Evolutionary conservation across 768 basidiomycete genomes (phyloP).

Genomic region (Phylloporus sp.): DNA sequence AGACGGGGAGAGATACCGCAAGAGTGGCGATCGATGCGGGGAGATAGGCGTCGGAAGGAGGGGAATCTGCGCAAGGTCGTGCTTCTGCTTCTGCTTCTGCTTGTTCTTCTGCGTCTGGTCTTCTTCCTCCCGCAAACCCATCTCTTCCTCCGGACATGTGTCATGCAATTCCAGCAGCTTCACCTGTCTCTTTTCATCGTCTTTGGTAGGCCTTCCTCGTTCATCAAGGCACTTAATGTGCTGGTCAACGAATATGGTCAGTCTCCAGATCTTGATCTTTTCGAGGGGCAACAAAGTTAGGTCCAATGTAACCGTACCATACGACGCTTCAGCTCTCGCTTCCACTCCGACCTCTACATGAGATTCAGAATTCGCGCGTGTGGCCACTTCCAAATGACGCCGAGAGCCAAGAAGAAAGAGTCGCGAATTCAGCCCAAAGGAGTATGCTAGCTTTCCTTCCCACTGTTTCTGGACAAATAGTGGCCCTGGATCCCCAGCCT

Average conservation of each 20-base stretch:
- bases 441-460: constrained; percentile 84
- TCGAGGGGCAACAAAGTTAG: constrained; percentile 81
- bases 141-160: constrained; percentile 11
- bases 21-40: constrained; percentile 26
- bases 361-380: neutral
- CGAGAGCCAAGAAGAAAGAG: constrained; percentile 74
- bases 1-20: constrained; percentile 11
- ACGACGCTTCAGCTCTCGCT: constrained; percentile 8
- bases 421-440: constrained; percentile 71
- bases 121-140: neutral
- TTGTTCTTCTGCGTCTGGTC: constrained; percentile 6
- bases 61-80: constrained; percentile 8
- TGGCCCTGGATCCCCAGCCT: constrained; percentile 55
- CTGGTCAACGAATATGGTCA: constrained; percentile 72
- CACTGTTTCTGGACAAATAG: constrained; percentile 84
- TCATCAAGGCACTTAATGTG: constrained; percentile 10
- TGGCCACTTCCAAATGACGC: constrained; percentile 1
- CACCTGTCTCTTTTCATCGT: constrained; percentile 9
- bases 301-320: constrained; percentile 67
- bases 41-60: constrained; percentile 29
- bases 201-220: neutral
- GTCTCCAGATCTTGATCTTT: constrained; percentile 78
- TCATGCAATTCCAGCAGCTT: constrained; percentile 21
- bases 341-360: neutral
- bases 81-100: constrained; percentile 13